Conservation (phyloP, 1,284 basidiomycete genomes). For the Tilletia indica region DNA sequence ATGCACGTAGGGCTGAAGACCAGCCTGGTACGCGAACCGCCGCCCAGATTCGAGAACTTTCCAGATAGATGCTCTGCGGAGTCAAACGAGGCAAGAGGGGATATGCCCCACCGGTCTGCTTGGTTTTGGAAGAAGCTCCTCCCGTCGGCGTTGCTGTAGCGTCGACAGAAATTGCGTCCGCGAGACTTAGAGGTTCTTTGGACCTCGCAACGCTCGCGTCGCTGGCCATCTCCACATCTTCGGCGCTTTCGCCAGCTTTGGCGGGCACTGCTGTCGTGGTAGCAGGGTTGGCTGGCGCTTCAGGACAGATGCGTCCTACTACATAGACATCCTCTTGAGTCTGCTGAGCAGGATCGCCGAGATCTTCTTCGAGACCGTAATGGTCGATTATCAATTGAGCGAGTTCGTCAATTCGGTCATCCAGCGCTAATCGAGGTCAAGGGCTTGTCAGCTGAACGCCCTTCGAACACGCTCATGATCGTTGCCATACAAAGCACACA, state of each 20-base stretch:
- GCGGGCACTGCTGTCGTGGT: neutral
- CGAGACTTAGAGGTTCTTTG: neutral
- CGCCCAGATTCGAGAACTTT: conserved; percentile 45
- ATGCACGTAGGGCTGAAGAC: conserved; percentile 32
- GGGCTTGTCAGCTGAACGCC: neutral
- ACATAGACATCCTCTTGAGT: conserved; percentile 49
- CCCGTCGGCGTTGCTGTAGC: neutral
- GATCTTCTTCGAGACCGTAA: conserved; percentile 35
- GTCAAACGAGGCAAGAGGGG: conserved; percentile 9
- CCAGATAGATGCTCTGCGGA: conserved; percentile 32
- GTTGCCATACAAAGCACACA: conserved; percentile 7
- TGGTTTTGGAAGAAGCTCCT: neutral
- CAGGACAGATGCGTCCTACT: conserved; percentile 43
- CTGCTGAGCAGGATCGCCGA: conserved; percentile 42
- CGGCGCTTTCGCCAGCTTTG: neutral
- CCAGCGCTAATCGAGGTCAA: conserved; percentile 28
- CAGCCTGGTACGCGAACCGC: conserved; percentile 42
- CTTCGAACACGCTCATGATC: neutral
- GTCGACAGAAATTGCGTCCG: conserved; percentile 11
- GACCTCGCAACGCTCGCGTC: neutral
- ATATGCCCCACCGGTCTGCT: neutral
- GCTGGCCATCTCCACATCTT: conserved; percentile 12
- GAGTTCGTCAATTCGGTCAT: conserved; percentile 45
- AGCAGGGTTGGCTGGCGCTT: conserved; percentile 25
- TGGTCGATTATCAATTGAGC: conserved; percentile 37